Evolutionary conservation across 257 asterid genomes (phyloP).

Genomic region (Solanum piurae): DNA sequence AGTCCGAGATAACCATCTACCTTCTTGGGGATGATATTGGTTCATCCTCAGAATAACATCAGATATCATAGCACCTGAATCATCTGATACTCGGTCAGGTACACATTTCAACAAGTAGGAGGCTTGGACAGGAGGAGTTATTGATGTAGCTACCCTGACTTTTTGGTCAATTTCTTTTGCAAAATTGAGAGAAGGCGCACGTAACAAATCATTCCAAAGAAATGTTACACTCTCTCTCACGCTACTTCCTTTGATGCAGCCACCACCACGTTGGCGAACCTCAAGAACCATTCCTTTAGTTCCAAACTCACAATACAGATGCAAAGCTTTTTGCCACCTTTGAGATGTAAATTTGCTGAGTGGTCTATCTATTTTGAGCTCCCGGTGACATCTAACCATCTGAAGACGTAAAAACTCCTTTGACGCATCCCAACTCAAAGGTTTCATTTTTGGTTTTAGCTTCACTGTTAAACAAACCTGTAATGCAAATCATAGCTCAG

Average conservation of each 20-base stretch:
- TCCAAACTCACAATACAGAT: constrained; percentile 78
- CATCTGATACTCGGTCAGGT: constrained; percentile 83
- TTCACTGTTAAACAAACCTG: constrained; percentile 63
- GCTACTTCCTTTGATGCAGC: constrained; percentile 51
- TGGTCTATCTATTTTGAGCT: constrained; percentile 59
- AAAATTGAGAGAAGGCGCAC: constrained; percentile 59
- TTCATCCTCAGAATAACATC: constrained; percentile 81
- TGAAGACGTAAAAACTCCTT: constrained; percentile 60
- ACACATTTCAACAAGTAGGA: constrained; percentile 81
- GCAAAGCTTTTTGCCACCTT: constrained; percentile 62
- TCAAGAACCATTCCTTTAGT: constrained; percentile 69
- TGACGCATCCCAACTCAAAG: constrained; percentile 16
- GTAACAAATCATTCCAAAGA: constrained; percentile 74
- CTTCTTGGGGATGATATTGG: constrained; percentile 76
- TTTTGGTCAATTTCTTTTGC: constrained; percentile 34
- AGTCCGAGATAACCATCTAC: constrained; percentile 87
- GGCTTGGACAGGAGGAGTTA: constrained; percentile 89
- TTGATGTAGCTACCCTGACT: constrained; percentile 43
- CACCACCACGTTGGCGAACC: constrained; percentile 49
- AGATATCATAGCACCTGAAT: constrained; percentile 89
- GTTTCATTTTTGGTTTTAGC: constrained; percentile 12
- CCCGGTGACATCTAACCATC: constrained; percentile 56
- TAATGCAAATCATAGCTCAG: neutral
- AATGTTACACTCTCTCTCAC: constrained; percentile 27
- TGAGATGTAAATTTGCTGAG: constrained; percentile 29